Conservation (phyloP, 805 yeast species). For the Candida berthetii region DNA sequence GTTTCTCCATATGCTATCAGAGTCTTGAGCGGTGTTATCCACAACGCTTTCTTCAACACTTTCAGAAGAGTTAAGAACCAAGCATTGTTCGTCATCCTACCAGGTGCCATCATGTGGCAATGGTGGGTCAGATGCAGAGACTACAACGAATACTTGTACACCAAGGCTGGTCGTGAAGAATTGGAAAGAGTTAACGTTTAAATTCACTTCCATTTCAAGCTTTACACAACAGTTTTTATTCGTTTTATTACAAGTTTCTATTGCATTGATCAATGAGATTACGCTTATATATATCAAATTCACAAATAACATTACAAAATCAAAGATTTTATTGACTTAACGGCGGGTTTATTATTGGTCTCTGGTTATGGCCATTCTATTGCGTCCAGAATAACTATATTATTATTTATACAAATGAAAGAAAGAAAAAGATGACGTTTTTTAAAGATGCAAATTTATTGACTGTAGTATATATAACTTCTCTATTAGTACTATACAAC, state of each 20-base stretch:
- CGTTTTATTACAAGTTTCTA: too few relatives aligned
- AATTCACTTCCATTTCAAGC: constrained; percentile 3
- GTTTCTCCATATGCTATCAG: constrained; percentile 92
- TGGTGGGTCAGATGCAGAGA: constrained; percentile 85
- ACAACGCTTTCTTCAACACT: constrained; percentile 85
- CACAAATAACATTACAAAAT: too few relatives aligned
- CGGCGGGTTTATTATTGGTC: too few relatives aligned
- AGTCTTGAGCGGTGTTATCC: constrained; percentile 82
- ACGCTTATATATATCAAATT: too few relatives aligned
- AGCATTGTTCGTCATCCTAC: constrained; percentile 69
- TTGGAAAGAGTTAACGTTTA: constrained; percentile 55
- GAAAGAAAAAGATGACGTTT: not conserved
- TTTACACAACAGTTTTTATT: not conserved
- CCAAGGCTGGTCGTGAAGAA: constrained; percentile 97
- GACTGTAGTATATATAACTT: too few relatives aligned
- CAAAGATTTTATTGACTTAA: too few relatives aligned
- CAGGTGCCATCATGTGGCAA: constrained; percentile 76
- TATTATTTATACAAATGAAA: too few relatives aligned
- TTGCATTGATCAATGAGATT: too few relatives aligned
- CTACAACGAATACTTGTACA: constrained; percentile 89
- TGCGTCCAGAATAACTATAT: too few relatives aligned
- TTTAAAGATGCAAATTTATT: not conserved
- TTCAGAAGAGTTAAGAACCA: constrained; percentile 92
- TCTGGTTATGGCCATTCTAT: too few relatives aligned
- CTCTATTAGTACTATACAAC: too few relatives aligned